phyloP scores from a whole-genome alignment of 345 rosid genomes.

The Trapa bicornis region DNA sequence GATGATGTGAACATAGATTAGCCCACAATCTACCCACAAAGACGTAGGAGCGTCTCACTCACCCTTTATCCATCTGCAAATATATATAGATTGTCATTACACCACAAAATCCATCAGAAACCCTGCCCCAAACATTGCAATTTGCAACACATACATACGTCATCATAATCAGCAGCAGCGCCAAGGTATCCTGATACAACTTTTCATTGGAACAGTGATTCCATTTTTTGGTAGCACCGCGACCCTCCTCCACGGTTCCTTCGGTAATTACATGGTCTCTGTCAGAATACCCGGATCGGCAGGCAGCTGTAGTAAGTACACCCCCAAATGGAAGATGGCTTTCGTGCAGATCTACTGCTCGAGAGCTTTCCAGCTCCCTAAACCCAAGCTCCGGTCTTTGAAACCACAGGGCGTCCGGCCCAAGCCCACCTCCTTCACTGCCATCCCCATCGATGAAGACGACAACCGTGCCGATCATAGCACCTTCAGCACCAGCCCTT shows the following conservation, averaged over 20 bases:
- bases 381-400: background rate
- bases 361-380: slow-evolving; percentile 18
- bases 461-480: slow-evolving; percentile 2
- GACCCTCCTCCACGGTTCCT: slow-evolving; percentile 4
- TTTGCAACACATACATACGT: no score
- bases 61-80: no score
- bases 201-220: no score
- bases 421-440: slow-evolving; percentile 7
- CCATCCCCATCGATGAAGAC: slow-evolving; percentile 12
- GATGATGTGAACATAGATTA: no score
- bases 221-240: background rate
- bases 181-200: no score
- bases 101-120: no score
- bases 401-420: slow-evolving; percentile 2
- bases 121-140: no score
- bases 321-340: slow-evolving; percentile 46
- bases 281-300: slow-evolving; percentile 18
- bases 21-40: no score
- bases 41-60: no score
- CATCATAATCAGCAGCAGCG: no score
- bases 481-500: slow-evolving; percentile 20
- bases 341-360: slow-evolving; percentile 37
- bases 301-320: slow-evolving; percentile 9
- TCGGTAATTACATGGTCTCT: slow-evolving; percentile 10
- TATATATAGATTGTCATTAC: no score